Evolutionary conservation across 108 stramenopile species (phyloP), one percentile per base, ranked within the genome.

Genomic region (Mediolabrus comicus): DNA sequence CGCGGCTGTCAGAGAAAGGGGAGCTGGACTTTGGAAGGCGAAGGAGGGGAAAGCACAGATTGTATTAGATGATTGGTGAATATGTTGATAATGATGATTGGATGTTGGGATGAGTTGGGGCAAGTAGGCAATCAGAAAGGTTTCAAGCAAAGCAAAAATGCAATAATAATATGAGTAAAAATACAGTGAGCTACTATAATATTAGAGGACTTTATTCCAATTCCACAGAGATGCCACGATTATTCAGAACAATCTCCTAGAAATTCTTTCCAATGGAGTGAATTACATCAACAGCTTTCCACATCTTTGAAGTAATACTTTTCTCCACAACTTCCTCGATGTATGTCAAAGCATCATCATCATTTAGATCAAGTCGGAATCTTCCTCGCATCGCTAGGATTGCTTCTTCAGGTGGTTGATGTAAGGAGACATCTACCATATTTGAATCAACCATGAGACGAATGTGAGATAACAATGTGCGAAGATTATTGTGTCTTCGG

Each of bases 231-330:
- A 28, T 56, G 9, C n/a, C 30, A 58, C 12, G 0, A 58, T 25
- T 17, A 9, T 55, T 51, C n/a, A n/a, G n/a, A n/a, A n/a, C n/a
- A n/a, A n/a, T n/a, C n/a, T 22, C 26, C 74, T 80, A 90, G 67
- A 92, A 90, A 39, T 81, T 59, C 69, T 92, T 92, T 13, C 91
- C 89, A 32, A 89, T 62, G 8, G 81, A 65, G 64, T 95, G 94
- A 35, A 95, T 92, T 10, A 87, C 89, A 86, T 95, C 94, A 39
- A 95, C 89, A 53, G 94, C 94, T 13, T 87, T 72, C 94, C 94
- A 95, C 75, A 95, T 87, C 58, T 87, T 87, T 10, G 87, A 88
- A 32, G 74, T 41, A 43, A 85, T 80, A 53, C 86, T 89, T 16
- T 79, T 80, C 66, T 95, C 89, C 25, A 95, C 75, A 30, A 92